phyloP scores from a whole-genome alignment of 257 asterid species.

The Solanum etuberosum region DNA sequence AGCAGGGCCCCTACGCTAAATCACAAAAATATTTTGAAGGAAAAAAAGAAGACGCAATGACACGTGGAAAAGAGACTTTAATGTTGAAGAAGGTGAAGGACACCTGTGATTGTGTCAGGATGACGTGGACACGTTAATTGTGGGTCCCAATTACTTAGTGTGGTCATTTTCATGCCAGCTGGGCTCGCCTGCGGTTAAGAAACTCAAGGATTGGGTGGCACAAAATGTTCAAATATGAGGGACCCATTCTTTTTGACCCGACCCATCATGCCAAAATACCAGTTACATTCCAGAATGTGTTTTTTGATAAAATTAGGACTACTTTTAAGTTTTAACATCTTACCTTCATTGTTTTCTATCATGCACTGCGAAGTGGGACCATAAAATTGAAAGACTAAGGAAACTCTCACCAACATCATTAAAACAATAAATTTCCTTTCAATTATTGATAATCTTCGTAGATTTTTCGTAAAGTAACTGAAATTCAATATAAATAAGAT shows the following conservation, averaged over 20 bases:
- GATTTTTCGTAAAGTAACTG: no score
- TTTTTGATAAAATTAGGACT: neutral
- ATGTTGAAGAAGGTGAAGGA: slow-evolving; percentile 14
- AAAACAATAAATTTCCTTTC: no score
- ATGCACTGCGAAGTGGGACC: neutral
- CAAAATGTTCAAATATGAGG: neutral
- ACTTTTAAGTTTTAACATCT: neutral
- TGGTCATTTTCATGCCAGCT: slow-evolving; percentile 6
- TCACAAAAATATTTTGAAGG: neutral
- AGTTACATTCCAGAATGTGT: neutral
- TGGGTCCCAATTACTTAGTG: slow-evolving; percentile 20
- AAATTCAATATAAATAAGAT: no score
- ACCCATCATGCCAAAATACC: neutral
- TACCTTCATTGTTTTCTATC: neutral
- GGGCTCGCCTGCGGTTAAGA: neutral
- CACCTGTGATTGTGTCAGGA: slow-evolving; percentile 32
- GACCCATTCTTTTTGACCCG: neutral
- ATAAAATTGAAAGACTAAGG: neutral
- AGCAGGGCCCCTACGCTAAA: neutral
- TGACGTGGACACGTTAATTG: slow-evolving; percentile 52
- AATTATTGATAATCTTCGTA: no score
- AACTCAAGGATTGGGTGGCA: neutral
- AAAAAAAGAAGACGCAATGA: neutral
- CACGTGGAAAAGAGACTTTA: slow-evolving; percentile 29
- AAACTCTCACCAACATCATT: no score